Evolutionary conservation across 108 stramenopile genomes (phyloP).

Genomic region (Conticribra weissflogii): DNA sequence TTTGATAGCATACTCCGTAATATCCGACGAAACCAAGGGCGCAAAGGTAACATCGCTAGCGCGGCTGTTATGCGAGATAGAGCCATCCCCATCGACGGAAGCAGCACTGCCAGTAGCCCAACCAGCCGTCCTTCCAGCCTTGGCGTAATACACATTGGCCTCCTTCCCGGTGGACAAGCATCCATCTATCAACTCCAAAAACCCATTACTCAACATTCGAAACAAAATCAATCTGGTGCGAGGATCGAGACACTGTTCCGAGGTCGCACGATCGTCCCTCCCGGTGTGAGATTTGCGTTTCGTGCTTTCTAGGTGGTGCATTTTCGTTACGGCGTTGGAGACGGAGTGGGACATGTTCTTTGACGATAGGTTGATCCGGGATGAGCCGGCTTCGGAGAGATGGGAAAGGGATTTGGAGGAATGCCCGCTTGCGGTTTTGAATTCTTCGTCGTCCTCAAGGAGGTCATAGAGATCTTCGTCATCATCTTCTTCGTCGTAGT

Average conservation of each 20-base stretch:
- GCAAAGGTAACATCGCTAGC: slow-evolving; percentile 39
- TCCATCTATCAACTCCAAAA: slow-evolving; percentile 92
- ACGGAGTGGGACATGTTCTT: slow-evolving; percentile 76
- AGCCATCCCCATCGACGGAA: slow-evolving; percentile 1
- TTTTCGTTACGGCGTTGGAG: slow-evolving; percentile 84
- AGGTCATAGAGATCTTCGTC: slow-evolving; percentile 61
- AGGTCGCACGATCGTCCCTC: slow-evolving; percentile 95
- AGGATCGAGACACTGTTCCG: slow-evolving; percentile 96
- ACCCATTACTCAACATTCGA: slow-evolving; percentile 92
- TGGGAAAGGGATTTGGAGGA: slow-evolving; percentile 13
- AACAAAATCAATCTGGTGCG: slow-evolving; percentile 96
- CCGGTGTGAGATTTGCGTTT: slow-evolving; percentile 89
- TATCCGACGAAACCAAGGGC: slow-evolving; percentile 31
- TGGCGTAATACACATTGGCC: slow-evolving; percentile 99
- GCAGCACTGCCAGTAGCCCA: slow-evolving; percentile 1
- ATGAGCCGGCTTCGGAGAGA: slow-evolving; percentile 12
- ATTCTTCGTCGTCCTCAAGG: slow-evolving; percentile 29
- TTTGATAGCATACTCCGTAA: slow-evolving; percentile 95
- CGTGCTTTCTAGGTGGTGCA: slow-evolving; percentile 86
- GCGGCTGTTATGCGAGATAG: slow-evolving; percentile 8
- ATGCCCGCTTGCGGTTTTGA: slow-evolving; percentile 1
- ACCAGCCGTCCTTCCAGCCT: slow-evolving; percentile 52
- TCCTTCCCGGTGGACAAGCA: slow-evolving; percentile 99
- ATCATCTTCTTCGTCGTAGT: slow-evolving; percentile 35
- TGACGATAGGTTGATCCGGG: slow-evolving; percentile 74